A percentile compares a stretch with the other conserved stretches of the same genome.
These are phyloP conservation scores for Fusarium brachygibbosum DNA, from an alignment of 2,329 filamentous ascomycete species.

Conservation along the genomic window DNA sequence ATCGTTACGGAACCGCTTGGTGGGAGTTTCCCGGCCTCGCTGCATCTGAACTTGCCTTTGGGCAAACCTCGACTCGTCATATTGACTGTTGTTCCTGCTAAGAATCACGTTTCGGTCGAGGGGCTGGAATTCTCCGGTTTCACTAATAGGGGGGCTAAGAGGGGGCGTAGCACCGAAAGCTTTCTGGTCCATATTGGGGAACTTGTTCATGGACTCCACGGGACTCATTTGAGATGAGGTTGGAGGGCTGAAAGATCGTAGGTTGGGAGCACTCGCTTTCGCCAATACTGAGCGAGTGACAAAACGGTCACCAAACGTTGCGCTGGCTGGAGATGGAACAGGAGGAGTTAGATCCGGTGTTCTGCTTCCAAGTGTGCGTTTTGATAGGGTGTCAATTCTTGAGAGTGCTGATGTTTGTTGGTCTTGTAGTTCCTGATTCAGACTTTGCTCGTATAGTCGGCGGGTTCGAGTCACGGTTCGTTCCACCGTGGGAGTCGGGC, in stretches of 20 bases:
- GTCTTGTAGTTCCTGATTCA: conserved; percentile 84
- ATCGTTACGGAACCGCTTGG: conserved; percentile 60
- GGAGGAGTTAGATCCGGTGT: conserved; percentile 64
- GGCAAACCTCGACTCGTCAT: conserved; percentile 87
- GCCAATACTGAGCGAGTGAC: conserved; percentile 61
- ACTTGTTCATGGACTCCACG: conserved; percentile 56
- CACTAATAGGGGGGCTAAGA: conserved; percentile 73
- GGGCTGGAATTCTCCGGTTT: conserved; percentile 74
- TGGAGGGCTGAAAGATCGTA: conserved; percentile 70
- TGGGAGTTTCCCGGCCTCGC: conserved; percentile 76
- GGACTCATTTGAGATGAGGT: conserved; percentile 57
- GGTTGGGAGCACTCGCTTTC: conserved; percentile 76
- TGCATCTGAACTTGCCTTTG: conserved; percentile 87
- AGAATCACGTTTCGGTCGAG: conserved; percentile 87
- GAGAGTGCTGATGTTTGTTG: conserved; percentile 82
- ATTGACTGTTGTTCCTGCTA: conserved; percentile 74
- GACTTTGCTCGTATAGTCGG: conserved; percentile 84
- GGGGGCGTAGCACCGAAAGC: conserved; percentile 55
- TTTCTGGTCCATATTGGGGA: conserved; percentile 54
- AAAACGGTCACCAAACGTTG: conserved; percentile 62
- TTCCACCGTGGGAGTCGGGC: conserved; percentile 64
- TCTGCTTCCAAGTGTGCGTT: conserved; percentile 65
- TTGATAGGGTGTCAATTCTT: conserved; percentile 83
- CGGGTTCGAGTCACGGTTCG: conserved; percentile 77
- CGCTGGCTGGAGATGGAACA: conserved; percentile 61